Evolutionary conservation across 2,329 filamentous ascomycete genomes (phyloP), one percentile per base, ranked within the genome.

Genomic region (Dothideomycetes sp.): DNA sequence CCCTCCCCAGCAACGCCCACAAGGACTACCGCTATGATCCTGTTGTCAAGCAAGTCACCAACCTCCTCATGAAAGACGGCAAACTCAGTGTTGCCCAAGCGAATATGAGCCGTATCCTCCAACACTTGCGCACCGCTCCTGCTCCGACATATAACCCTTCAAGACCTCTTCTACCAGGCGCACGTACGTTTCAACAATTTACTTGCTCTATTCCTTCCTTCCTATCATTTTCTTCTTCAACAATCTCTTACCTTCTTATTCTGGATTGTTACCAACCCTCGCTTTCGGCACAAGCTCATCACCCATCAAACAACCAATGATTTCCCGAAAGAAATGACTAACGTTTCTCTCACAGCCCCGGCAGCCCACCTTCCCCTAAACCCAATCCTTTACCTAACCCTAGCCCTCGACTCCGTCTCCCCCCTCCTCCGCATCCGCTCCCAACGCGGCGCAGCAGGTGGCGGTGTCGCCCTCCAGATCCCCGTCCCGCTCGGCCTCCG

Each of bases 331-430:
- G 30, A 5, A 32, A 16, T 27, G 14, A 31, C 39, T 45, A 34
- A 40, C 17, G 17, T 9, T 5, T 12, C 14, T 9, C 22, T 15
- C 12, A 34, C 55, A 45, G 85, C 88, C 1, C 84, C 87, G 1
- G 70, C 84, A 17, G 68, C 73, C 3, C 80, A 89, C 52, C 80
- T 98, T 8, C 87, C 91, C 3, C 76, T 94, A 22, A 84, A 95
- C 61, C 91, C 91, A 2, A 72, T 93, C 40, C 74, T 84, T 40
- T 98, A 96, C 66, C 79, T 98, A 35, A 85, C 82, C 10, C 72
- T 93, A 22, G 87, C 88, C 22, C 79, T 98, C 53, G 91, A 98
- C 69, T 93, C 85, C 8, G 81, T 98, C 17, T 85, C 88, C 2
- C 91, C 91, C 8, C 73, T 98, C 12, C 69, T 98, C 54, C 81